Conservation (phyloP, 306 rosid genomes). For the Cicer judaicum region DNA sequence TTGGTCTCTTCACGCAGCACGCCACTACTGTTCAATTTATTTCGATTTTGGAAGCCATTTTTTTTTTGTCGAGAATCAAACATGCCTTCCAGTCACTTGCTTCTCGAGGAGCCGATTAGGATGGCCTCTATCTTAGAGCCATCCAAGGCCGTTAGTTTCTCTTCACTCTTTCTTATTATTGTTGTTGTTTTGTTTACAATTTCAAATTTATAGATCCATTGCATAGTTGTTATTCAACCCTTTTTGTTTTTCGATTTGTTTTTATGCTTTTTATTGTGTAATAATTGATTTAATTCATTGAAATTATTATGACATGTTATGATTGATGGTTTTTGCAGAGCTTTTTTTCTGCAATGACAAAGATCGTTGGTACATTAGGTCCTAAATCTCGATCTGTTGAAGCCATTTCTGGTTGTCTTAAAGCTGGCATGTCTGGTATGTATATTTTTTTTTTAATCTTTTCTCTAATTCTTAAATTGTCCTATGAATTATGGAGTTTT, state of each 20-base stretch:
- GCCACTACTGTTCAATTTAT: slow-evolving; percentile 20
- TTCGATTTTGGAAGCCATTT: not conserved
- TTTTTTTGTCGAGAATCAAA: slow-evolving; percentile 42
- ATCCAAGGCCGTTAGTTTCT: slow-evolving; percentile 71
- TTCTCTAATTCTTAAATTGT: not conserved
- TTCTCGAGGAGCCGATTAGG: slow-evolving; percentile 93
- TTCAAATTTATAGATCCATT: slow-evolving; percentile 45
- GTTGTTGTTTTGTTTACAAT: not conserved
- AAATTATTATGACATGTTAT: not conserved
- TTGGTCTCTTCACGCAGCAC: slow-evolving; percentile 34
- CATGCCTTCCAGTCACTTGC: slow-evolving; percentile 94
- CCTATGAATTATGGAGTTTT: not conserved
- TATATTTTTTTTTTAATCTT: not conserved
- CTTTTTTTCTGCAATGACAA: slow-evolving; percentile 91
- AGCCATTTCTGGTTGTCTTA: slow-evolving; percentile 76
- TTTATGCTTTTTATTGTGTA: not conserved
- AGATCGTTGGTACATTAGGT: slow-evolving; percentile 96
- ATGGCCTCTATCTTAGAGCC: slow-evolving; percentile 96
- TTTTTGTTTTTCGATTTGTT: slow-evolving; percentile 23
- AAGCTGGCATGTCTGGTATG: slow-evolving; percentile 97
- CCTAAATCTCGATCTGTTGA: slow-evolving; percentile 87
- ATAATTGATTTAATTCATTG: not conserved
- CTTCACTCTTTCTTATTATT: not conserved
- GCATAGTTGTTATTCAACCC: not conserved
- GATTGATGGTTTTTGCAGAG: slow-evolving; percentile 53